Percentiles rank a stretch among this genome's conserved stretches.
These are phyloP conservation scores for Pleurotus sapidus DNA, from an alignment of 768 basidiomycete species.

Conservation along the genomic window DNA sequence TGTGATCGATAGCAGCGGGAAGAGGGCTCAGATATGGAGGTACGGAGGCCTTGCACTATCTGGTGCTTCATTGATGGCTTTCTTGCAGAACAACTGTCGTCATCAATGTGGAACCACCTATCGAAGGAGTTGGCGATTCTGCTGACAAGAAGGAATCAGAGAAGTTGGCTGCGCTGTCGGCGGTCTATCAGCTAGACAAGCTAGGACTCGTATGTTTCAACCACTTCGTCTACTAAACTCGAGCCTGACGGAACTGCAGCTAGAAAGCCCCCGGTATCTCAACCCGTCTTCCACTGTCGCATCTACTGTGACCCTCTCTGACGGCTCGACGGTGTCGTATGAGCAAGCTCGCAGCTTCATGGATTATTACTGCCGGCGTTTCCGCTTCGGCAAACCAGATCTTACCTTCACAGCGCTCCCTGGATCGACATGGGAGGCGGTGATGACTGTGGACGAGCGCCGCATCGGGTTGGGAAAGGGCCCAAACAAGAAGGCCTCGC, in stretches of 20 bases:
- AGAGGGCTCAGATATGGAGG: conserved; percentile 39
- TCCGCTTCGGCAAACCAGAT: conserved; percentile 70
- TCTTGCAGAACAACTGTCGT: conserved; percentile 13
- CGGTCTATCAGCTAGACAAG: conserved; percentile 65
- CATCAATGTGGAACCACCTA: conserved; percentile 31
- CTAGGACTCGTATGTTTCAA: conserved; percentile 56
- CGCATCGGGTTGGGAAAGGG: conserved; percentile 81
- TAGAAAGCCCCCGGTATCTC: conserved; percentile 34
- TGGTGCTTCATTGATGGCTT: not conserved
- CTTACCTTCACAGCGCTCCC: conserved; percentile 45
- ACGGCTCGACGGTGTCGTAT: conserved; percentile 60
- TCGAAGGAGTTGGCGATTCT: conserved; percentile 65
- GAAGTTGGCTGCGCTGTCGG: conserved; percentile 73
- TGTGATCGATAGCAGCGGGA: conserved; percentile 17
- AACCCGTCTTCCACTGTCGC: conserved; percentile 14
- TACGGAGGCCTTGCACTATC: conserved; percentile 18
- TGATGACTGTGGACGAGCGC: conserved; percentile 72
- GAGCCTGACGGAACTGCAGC: conserved; percentile 18
- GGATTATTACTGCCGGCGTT: conserved; percentile 90
- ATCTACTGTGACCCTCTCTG: conserved; percentile 41
- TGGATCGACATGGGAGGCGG: conserved; percentile 57
- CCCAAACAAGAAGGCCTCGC: conserved; percentile 67
- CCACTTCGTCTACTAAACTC: not conserved
- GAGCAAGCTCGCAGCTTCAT: conserved; percentile 86
- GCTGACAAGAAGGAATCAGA: conserved; percentile 61